These are phyloP conservation scores for Phytopythium cucurbitacearum DNA, from an alignment of 352 stramenopile genomes.

Conservation along the genomic window DNA sequence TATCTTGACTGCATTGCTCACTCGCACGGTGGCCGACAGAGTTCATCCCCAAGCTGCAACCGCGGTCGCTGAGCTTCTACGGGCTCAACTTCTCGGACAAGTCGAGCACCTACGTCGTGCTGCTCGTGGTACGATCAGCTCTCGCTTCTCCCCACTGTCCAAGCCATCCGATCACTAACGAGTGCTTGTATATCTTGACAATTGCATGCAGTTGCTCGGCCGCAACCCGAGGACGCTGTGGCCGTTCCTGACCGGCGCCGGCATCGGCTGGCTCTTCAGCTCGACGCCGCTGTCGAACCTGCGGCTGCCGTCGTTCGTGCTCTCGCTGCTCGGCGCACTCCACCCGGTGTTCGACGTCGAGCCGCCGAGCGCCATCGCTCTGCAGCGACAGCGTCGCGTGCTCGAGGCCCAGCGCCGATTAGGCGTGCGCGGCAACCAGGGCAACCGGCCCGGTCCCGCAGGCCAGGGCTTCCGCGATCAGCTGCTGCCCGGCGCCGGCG, in stretches of 20 bases:
- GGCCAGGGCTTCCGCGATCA: conserved; percentile 81
- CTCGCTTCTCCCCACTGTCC: not conserved
- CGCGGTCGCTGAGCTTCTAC: conserved; percentile 50
- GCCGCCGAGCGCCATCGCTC: conserved; percentile 49
- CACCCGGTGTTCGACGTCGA: conserved; percentile 78
- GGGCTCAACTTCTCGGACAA: conserved; percentile 84
- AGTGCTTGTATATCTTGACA: not conserved
- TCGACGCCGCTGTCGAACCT: conserved; percentile 65
- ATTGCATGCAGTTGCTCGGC: conserved; percentile 45
- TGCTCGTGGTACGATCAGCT: conserved; percentile 49
- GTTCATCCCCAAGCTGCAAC: conserved; percentile 73
- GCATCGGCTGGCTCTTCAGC: conserved; percentile 65
- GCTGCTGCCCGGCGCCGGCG: conserved; percentile 58
- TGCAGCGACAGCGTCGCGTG: conserved; percentile 69
- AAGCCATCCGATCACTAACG: not conserved
- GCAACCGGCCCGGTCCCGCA: conserved; percentile 10
- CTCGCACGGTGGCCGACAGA: conserved; percentile 23
- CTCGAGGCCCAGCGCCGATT: conserved; percentile 70
- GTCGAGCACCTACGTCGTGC: conserved; percentile 65
- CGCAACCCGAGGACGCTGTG: conserved; percentile 52
- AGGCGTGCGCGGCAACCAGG: conserved; percentile 35
- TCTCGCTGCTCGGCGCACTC: conserved; percentile 60
- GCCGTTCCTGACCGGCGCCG: conserved; percentile 52
- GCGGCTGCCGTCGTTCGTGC: conserved; percentile 68
- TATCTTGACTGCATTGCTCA: conserved; percentile 1